phyloP scores from a whole-genome alignment of 2,329 filamentous ascomycete species.

The Grosmannia clavigera region DNA sequence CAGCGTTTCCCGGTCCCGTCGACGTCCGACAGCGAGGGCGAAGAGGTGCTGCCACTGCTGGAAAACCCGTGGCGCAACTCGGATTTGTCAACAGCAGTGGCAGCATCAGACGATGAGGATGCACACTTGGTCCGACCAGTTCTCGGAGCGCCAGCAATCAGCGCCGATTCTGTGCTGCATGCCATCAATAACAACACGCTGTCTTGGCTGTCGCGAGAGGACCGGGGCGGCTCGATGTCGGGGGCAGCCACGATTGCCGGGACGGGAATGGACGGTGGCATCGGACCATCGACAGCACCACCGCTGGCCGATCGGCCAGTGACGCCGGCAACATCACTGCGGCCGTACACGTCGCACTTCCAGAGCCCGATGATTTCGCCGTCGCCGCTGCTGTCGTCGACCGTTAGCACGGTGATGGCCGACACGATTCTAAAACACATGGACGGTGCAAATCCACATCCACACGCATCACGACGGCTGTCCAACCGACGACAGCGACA shows the following conservation, averaged over 20 bases:
- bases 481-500: conserved; percentile 35
- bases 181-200: not conserved
- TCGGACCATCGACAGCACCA: conserved; percentile 1
- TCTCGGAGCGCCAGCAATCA: conserved; percentile 12
- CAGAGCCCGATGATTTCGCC: conserved; percentile 43
- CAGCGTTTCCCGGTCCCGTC: conserved; percentile 18
- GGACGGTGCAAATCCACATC: conserved; percentile 20
- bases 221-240: not conserved
- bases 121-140: not conserved
- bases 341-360: conserved; percentile 25
- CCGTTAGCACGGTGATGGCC: conserved; percentile 44
- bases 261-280: not conserved
- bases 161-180: conserved; percentile 16
- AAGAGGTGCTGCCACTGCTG: conserved; percentile 24
- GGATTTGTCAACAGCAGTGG: not conserved
- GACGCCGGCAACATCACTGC: conserved; percentile 17
- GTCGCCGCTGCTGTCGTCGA: conserved; percentile 43
- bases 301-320: conserved; percentile 14
- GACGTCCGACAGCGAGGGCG: conserved; percentile 9
- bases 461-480: conserved; percentile 24
- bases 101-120: not conserved
- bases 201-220: not conserved
- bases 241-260: not conserved
- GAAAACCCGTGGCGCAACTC: conserved; percentile 28
- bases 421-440: conserved; percentile 37